Base-by-base conservation (phyloP, 148 eudicot species). In the Arctostaphylos glauca region DNA sequence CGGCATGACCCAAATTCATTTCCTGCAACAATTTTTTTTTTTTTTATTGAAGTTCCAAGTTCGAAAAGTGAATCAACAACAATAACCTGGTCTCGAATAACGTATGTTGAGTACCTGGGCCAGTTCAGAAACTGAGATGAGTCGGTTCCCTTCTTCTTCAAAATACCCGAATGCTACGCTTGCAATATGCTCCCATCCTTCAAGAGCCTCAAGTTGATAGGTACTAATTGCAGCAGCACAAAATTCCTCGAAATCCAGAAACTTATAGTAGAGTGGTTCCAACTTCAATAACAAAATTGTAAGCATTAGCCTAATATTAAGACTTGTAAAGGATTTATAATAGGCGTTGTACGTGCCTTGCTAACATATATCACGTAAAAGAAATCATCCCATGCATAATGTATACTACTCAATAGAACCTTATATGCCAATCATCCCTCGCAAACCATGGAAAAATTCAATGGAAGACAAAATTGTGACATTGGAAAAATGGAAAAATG, bases 151-250 rank as follows among this genome's bases (percentile, higher is more conserved):
- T 71, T 96, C 95, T 85, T 87, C 85, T 79, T 96, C 99, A 75
- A 96, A 96, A 81, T 86, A 81, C 71, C 86, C 83, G 81, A 89
- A 96, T 15, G 98, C 98, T 8, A 85, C 71, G 38, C 85, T 85
- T 2, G 98, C 94, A 75, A 94, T 93, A 60, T 85, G 84, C 80
- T 94, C 99, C 99, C 99, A 96, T 60, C 86, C 88, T 83, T 94
- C 95, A 78, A 92, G 93, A 87, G 98, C 98, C 89, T 96, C 99
- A 10, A 96, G 90, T 87, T 96, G 99, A 86, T 94, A 89, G n/a
- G 90, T 80, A 85, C 94, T 96, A 48, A 90, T 87, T 43, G 97
- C 89, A 21, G 99, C 99, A 38, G 89, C 95, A 90, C 99, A 93
- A 71, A 93, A 96, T 86, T 96, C 98, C 62, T 91, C 92, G 64